A percentile compares a stretch with the other conserved stretches of the same genome.
Conservation (phyloP, 2,329 filamentous ascomycete genomes). For the Dactylellina cionopaga region DNA sequence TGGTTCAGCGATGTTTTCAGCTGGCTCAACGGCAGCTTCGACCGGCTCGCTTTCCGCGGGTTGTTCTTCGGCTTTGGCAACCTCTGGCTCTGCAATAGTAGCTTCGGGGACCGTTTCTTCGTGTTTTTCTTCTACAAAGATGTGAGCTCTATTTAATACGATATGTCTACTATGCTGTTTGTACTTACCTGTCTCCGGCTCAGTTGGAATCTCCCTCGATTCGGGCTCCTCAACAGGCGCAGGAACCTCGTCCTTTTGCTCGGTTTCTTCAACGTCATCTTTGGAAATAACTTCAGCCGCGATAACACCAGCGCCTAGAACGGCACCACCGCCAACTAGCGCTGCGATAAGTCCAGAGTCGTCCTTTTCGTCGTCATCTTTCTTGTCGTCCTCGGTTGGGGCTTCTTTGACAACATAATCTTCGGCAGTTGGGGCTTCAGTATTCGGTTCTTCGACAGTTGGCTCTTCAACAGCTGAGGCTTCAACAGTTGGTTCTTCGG, state of each 20-base stretch:
- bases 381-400: slow-evolving; percentile 69
- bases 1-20: neutral
- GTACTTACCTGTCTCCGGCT: slow-evolving; percentile 33
- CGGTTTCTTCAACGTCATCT: slow-evolving; percentile 18
- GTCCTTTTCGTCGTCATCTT: slow-evolving; percentile 79
- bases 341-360: slow-evolving; percentile 15
- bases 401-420: neutral
- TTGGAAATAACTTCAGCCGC: slow-evolving; percentile 23
- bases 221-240: slow-evolving; percentile 14
- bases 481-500: neutral
- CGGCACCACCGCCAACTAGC: slow-evolving; percentile 11
- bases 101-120: slow-evolving; percentile 17
- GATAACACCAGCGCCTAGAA: slow-evolving; percentile 11
- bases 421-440: slow-evolving; percentile 1
- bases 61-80: neutral
- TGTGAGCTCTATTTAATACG: slow-evolving; percentile 2
- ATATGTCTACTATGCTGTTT: neutral
- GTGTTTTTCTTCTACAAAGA: slow-evolving; percentile 16
- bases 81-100: neutral
- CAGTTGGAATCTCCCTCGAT: neutral
- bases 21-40: neutral
- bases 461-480: slow-evolving; percentile 5
- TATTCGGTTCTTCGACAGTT: neutral
- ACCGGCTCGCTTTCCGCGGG: too few relatives aligned
- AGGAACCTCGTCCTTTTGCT: slow-evolving; percentile 16